Evolutionary conservation across 164 flowering plant species (phyloP), one percentile per base, ranked within the genome.

Genomic region (Akebia trifoliata): DNA sequence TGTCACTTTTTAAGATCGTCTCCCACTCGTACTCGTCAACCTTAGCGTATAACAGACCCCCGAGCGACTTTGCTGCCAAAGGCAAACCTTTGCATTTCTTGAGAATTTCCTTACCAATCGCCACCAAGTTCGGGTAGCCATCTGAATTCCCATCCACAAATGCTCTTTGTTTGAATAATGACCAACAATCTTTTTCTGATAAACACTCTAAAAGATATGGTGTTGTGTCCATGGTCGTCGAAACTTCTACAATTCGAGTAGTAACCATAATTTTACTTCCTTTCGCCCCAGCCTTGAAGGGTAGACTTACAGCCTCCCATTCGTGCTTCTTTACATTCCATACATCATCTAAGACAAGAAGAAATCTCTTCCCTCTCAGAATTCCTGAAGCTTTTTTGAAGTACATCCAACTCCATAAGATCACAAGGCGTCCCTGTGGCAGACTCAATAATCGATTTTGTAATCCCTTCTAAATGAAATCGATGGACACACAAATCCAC

Each of bases 261-360:
- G 63, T 59, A 0, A 48, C 25, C 8, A 57, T 8, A 2, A 57
- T 8, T 6, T 39, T 11, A 21, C 61, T 57, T 0, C 61, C 42
- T 45, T 15, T 9, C 6, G 1, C 43, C 9, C 61, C 61, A 22
- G 18, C 3, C 0, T 0, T 32, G 7, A 46, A 15, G 0, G 21
- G 11, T 59, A 36, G 49, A 38, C 17, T 1, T 49, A 6, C n/a
- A n/a, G n/a, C n/a, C n/a, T 48, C n/a, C 54, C 54, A 59, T 9
- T 25, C 24, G 0, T 18, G 35, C 0, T 6, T 25, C 25, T 59
- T 1, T 10, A 36, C 45, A 25, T 26, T 49, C 54, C 55, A 38
- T 2, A 59, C 45, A 32, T 57, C 34, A 46, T 57, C 61, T 22
- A 57, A 34, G 0, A 57, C 61, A 15, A 57, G 12, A n/a, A 46